phyloP scores from a whole-genome alignment of 768 basidiomycete species.

The Lenzites betulinus region DNA sequence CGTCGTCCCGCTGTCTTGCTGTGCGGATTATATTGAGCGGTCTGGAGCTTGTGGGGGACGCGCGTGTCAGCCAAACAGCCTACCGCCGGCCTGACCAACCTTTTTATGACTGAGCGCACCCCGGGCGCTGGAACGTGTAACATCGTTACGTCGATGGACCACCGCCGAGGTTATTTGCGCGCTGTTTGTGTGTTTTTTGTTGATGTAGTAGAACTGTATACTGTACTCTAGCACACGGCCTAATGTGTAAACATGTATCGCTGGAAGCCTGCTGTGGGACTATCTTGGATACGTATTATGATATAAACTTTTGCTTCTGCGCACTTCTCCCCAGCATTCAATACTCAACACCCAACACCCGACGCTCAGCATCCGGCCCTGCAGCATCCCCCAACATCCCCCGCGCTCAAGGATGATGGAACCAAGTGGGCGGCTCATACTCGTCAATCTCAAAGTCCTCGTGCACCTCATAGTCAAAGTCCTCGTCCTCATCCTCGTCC shows the following conservation, averaged over 20 bases:
- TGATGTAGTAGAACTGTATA: not conserved
- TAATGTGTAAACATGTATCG: not conserved
- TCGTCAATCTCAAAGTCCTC: slow-evolving; percentile 17
- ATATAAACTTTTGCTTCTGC: not conserved
- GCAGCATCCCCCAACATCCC: too few species aligned
- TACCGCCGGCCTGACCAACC: too few species aligned
- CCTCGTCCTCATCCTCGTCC: slow-evolving; percentile 25
- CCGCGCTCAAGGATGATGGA: too few species aligned
- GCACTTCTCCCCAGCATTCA: not conserved
- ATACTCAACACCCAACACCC: too few species aligned
- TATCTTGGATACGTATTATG: not conserved
- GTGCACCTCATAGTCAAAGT: slow-evolving; percentile 18
- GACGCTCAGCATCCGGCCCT: too few species aligned
- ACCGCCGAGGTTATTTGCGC: not conserved
- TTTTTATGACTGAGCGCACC: too few species aligned
- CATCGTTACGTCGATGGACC: not conserved
- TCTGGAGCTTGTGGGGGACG: too few species aligned
- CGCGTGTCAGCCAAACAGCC: too few species aligned
- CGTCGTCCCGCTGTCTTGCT: too few species aligned
- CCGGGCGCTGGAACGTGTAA: not conserved
- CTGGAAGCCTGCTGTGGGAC: not conserved
- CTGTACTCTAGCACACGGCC: not conserved
- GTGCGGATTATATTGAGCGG: too few species aligned
- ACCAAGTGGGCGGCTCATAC: too few species aligned
- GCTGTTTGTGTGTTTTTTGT: not conserved